These are phyloP conservation scores for Hypomontagnella submonticulosa DNA, from an alignment of 495 filamentous ascomycete species.

Conservation along the genomic window DNA sequence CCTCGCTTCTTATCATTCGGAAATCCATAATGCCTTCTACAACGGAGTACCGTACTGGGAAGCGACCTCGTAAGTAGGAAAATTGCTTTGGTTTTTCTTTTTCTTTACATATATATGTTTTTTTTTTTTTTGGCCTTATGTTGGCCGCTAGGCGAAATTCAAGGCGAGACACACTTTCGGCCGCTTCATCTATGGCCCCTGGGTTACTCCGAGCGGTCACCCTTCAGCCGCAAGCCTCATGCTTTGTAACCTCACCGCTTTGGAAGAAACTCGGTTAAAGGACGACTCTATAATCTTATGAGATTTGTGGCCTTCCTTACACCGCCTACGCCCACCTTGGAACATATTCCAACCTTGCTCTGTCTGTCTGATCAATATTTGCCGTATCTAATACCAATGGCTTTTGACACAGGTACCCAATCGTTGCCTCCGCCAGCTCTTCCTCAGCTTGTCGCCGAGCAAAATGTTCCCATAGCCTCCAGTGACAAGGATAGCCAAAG, in stretches of 20 bases:
- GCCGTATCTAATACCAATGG: constrained; percentile 40
- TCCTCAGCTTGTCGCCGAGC: constrained; percentile 91
- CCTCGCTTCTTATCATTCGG: neutral
- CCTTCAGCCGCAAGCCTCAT: constrained; percentile 20
- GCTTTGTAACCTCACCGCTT: constrained; percentile 12
- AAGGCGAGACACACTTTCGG: constrained; percentile 3
- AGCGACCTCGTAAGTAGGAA: constrained; percentile 47
- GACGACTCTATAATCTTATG: neutral
- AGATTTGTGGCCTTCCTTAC: neutral
- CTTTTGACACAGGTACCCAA: constrained; percentile 70
- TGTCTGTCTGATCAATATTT: neutral
- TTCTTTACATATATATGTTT: neutral
- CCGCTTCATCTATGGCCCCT: constrained; percentile 22
- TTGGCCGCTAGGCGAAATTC: neutral
- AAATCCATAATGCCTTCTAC: constrained; percentile 34
- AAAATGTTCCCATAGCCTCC: constrained; percentile 83
- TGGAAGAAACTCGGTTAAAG: constrained; percentile 5
- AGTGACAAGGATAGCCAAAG: constrained; percentile 89
- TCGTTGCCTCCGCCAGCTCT: constrained; percentile 92
- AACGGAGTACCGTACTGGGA: constrained; percentile 44
- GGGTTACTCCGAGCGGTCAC: constrained; percentile 29
- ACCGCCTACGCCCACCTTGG: no score
- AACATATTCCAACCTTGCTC: neutral
- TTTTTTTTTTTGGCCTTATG: neutral
- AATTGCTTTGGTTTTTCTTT: constrained; percentile 27